A percentile compares a stretch with the other conserved stretches of the same genome.
phyloP scores from a whole-genome alignment of 108 stramenopile genomes.

The Pseudonitzschia multiseries region DNA sequence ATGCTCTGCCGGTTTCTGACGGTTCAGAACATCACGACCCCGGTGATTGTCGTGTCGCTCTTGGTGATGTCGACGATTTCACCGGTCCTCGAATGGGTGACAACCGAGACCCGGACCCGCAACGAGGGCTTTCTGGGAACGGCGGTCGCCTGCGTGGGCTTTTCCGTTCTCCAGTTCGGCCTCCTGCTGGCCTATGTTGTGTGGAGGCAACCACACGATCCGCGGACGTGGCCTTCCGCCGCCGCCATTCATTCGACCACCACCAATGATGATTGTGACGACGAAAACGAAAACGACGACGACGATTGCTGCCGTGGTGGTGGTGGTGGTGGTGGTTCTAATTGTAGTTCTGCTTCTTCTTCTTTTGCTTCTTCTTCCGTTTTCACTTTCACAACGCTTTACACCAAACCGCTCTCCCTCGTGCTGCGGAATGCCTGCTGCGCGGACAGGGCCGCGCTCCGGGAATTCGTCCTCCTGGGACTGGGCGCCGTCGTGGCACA shows the following conservation, averaged over 20 bases:
- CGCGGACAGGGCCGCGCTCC: constrained; percentile 21
- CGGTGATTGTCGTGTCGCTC: constrained; percentile 27
- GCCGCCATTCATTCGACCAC: constrained; percentile 15
- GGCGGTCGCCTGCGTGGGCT: constrained; percentile 32
- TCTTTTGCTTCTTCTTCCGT: background rate
- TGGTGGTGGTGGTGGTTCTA: background rate
- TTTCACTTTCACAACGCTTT: background rate
- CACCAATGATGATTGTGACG: background rate
- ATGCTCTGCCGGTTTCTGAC: constrained; percentile 41
- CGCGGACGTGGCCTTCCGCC: constrained; percentile 45
- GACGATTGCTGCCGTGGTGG: too few relatives aligned
- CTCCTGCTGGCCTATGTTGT: constrained; percentile 25
- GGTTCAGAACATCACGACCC: constrained; percentile 39
- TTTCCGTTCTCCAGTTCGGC: constrained; percentile 28
- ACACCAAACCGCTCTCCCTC: too few relatives aligned
- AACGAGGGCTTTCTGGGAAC: constrained; percentile 42
- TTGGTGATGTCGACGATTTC: constrained; percentile 19
- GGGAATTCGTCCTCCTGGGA: constrained; percentile 29
- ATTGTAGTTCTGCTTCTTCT: too few relatives aligned
- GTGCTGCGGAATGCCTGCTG: too few relatives aligned
- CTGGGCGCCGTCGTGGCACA: constrained; percentile 39
- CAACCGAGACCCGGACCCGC: background rate
- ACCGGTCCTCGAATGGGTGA: constrained; percentile 14
- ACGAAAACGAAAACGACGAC: too few relatives aligned
- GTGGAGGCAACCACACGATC: constrained; percentile 22